Evolutionary conservation across 2,329 filamentous ascomycete genomes (phyloP), one percentile per base, ranked within the genome.

Genomic region (Beauveria varroae): DNA sequence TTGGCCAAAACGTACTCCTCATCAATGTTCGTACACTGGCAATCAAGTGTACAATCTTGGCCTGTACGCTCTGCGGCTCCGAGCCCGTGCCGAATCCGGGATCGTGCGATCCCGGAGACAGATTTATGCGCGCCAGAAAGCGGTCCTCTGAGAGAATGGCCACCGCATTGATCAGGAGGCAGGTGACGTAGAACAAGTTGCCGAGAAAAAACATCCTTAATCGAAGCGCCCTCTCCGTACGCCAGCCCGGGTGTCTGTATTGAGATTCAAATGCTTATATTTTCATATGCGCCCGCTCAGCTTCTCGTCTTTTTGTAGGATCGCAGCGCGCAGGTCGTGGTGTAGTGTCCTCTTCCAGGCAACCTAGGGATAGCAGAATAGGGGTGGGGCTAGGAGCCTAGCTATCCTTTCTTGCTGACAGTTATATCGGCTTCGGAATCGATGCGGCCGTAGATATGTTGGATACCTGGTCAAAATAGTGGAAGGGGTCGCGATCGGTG

Each of bases 71-170:
- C 62, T 63, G 62, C 67, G 84, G 81, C 65, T 87, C 87, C 67
- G 88, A 68, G 68, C 79, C 74, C 66, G 85, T 77, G 67, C 90
- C 90, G 72, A 95, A 95, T 43, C 84, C 84, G 1, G 88, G 85
- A 67, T 93, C 89, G 66, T 77, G 75, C 47, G 81, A 77, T 60
- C 79, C 75, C 3, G 81, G 78, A 6, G 82, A 90, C 83, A 90
- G 91, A 70, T 90, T 90, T 70, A 96, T 93, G 63, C 68, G 86
- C 81, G 87, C 73, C 65, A 95, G 87, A 73, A 95, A 93, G 64
- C 90, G 86, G 77, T 95, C 90, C 83, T 95, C 91, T 67, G 89
- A 93, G 64, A 96, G 86, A 70, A 96, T 85, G 61, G 90, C 90
- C 69, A 96, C 88, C 66, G 90, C 89, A 75, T 96, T 96, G 75